Percentiles rank a stretch among this genome's conserved stretches.
Evolutionary conservation across 345 rosid genomes (phyloP).

Genomic region (Hibiscus syriacus): DNA sequence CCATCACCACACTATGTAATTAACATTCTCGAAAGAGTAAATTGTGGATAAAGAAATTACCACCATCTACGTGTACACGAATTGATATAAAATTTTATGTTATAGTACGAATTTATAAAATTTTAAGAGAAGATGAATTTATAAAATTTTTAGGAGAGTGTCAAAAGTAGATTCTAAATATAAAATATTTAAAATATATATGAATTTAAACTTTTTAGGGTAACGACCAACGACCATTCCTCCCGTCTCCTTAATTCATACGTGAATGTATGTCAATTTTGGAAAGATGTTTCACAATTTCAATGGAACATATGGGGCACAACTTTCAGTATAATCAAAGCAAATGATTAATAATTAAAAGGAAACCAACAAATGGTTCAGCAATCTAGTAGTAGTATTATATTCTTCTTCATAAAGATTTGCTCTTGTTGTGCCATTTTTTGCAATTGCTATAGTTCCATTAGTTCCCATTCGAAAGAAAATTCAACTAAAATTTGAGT

Average conservation of each 20-base stretch:
- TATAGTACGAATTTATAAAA: no score
- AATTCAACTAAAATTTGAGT: not conserved
- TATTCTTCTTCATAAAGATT: not conserved
- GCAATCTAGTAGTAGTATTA: not conserved
- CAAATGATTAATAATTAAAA: not conserved
- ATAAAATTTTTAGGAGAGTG: no score
- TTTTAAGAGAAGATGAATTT: no score
- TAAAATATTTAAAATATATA: no score
- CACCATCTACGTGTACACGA: not conserved
- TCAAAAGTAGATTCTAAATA: no score
- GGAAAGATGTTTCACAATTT: not conserved
- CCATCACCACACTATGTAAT: not conserved
- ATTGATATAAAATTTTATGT: no score
- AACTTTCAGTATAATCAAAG: not conserved
- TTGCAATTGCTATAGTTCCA: not conserved
- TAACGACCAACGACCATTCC: no score
- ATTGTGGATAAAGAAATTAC: constrained; percentile 3
- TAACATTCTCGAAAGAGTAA: not conserved
- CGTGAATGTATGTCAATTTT: no score
- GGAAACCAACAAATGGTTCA: not conserved
- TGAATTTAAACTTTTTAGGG: no score
- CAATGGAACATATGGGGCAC: not conserved
- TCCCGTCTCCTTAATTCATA: no score
- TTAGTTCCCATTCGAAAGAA: not conserved
- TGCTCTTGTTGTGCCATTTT: not conserved